Evolutionary conservation across 768 basidiomycete genomes (phyloP), one percentile per base, ranked within the genome.

Genomic region (Hortiboletus campestris): DNA sequence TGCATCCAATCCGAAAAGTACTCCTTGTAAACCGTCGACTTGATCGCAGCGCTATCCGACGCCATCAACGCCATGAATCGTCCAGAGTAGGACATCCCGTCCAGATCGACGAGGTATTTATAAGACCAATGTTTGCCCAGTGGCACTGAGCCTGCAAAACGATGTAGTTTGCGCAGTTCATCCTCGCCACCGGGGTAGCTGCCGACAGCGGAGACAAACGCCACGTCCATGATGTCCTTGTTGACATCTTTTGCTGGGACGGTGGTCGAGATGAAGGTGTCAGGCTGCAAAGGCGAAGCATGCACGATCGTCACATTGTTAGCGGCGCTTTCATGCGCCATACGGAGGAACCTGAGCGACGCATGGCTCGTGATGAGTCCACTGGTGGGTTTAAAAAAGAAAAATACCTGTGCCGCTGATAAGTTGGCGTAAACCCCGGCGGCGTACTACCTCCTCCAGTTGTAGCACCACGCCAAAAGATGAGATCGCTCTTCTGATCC

Each of bases 391-490:
- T 63, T 7, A 19, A 2, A 45, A 9, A 62, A 52, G 32, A 46
- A 12, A 65, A 67, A 39, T 59, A 88, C 85, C 94, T 79, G 69
- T 97, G 94, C 43, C 94, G 81, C 56, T 98, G 94, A 62, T 94
- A 97, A 59, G 85, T 81, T 2, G 84, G 74, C 3, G 90, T 75
- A 66, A 91, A 96, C 0, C 94, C 94, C 0, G 85, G 83, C 1
- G 94, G 94, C 38, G 86, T 86, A 58, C 81, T 90, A 31, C 94
- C 94, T 2, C 95, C 95, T 52, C 97, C 97, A 0, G 96, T 98
- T 0, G 93, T 96, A 3, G 94, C 93, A 12, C 97, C 97, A 43
- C 97, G 77, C 93, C 96, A 99, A 71, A 95, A 95, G 40, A 98
- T 82, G 66, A 82, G 83, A 67, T 93, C 83, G n/a, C 76, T 74